A percentile compares a stretch with the other conserved stretches of the same genome.
These are phyloP conservation scores for Lepiota brunneoincarnata DNA, from an alignment of 768 basidiomycete genomes.

Conservation along the genomic window DNA sequence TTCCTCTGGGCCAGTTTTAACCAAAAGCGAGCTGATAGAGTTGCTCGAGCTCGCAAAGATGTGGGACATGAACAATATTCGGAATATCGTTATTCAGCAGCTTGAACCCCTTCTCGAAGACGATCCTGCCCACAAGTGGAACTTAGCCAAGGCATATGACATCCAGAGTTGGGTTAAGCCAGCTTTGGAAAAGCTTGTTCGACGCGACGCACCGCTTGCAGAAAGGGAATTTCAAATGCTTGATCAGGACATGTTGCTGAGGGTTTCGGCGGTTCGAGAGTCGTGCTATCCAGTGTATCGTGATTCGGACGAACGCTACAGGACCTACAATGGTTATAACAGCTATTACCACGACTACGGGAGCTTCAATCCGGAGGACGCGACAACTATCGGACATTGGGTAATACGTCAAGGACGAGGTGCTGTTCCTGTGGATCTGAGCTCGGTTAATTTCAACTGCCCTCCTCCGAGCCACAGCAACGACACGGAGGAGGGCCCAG, in stretches of 20 bases:
- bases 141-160: constrained; percentile 29
- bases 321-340: too few species aligned
- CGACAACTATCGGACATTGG: neutral
- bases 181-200: constrained; percentile 2
- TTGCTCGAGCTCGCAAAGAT: constrained; percentile 36
- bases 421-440: neutral
- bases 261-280: neutral
- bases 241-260: neutral
- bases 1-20: neutral
- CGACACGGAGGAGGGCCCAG: neutral
- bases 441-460: neutral
- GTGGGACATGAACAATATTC: constrained; percentile 32
- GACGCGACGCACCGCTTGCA: constrained; percentile 1
- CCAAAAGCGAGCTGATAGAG: constrained; percentile 31
- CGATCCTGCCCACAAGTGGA: constrained; percentile 25
- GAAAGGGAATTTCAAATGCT: neutral
- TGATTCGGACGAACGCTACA: neutral
- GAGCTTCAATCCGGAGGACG: too few species aligned
- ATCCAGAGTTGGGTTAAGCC: constrained; percentile 27
- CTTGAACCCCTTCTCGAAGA: constrained; percentile 18
- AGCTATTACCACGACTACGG: neutral
- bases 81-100: constrained; percentile 24
- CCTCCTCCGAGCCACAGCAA: neutral
- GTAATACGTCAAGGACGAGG: neutral
- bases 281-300: neutral